These are phyloP conservation scores for Neonectria sp. DNA, from an alignment of 2,329 filamentous ascomycete species.

Conservation along the genomic window DNA sequence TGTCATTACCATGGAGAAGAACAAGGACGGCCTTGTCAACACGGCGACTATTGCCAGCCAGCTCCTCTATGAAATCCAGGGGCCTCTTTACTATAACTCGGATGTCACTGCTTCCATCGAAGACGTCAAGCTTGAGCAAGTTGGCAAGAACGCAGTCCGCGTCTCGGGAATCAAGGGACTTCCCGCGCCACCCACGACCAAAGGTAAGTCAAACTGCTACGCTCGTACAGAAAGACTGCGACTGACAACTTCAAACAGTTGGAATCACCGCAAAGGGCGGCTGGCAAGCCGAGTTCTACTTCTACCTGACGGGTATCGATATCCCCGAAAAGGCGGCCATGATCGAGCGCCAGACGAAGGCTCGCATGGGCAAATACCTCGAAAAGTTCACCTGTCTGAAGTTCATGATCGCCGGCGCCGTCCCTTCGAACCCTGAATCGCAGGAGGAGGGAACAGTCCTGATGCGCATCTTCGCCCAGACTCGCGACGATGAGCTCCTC, in stretches of 20 bases:
- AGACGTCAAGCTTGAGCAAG: constrained; percentile 62
- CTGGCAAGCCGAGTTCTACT: constrained; percentile 61
- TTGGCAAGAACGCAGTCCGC: constrained; percentile 50
- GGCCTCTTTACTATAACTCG: constrained; percentile 58
- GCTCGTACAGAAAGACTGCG: background rate
- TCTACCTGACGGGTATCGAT: constrained; percentile 58
- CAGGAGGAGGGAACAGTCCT: constrained; percentile 64
- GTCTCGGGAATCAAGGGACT: constrained; percentile 53
- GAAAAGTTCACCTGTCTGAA: constrained; percentile 53
- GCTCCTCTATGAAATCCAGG: constrained; percentile 60
- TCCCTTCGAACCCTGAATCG: constrained; percentile 54
- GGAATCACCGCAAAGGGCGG: constrained; percentile 59
- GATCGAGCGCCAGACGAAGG: constrained; percentile 55
- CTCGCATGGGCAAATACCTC: constrained; percentile 51
- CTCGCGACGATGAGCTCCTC: constrained; percentile 53
- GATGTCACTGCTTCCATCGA: constrained; percentile 58
- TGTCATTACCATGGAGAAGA: constrained; percentile 54
- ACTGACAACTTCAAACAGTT: constrained; percentile 36
- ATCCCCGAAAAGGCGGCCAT: constrained; percentile 58
- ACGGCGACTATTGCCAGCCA: constrained; percentile 47
- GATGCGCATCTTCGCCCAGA: constrained; percentile 62
- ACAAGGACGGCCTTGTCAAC: constrained; percentile 48
- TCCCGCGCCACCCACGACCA: constrained; percentile 52
- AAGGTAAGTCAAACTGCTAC: constrained; percentile 29
- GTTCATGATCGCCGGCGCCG: constrained; percentile 53